Conservation (phyloP, 1,284 basidiomycete genomes). For the Pseudozyma sp. region DNA sequence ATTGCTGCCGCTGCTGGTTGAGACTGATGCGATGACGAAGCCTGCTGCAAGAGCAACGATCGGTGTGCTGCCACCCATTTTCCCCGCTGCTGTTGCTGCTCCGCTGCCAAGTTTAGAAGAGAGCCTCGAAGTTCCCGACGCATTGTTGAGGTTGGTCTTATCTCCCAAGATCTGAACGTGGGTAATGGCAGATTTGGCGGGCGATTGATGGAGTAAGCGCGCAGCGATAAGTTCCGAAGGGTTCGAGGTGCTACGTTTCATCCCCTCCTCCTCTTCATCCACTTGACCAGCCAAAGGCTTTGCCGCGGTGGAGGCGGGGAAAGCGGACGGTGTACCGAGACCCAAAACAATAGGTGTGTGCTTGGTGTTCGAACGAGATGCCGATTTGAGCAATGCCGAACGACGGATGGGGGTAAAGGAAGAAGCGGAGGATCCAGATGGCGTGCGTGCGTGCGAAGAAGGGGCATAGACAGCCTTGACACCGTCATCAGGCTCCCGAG, state of each 20-base stretch:
- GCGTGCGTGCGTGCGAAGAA: background rate
- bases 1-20: no score
- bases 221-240: slow-evolving; percentile 36
- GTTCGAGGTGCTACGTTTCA: slow-evolving; percentile 37
- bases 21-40: no score
- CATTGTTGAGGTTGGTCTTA: slow-evolving; percentile 19
- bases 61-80: no score
- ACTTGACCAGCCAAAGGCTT: background rate
- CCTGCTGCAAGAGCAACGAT: no score
- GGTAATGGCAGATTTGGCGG: slow-evolving; percentile 7
- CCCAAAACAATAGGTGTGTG: slow-evolving; percentile 12
- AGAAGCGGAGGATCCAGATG: background rate
- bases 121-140: slow-evolving; percentile 9
- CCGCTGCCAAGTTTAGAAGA: slow-evolving; percentile 9
- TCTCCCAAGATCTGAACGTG: slow-evolving; percentile 6
- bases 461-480: slow-evolving; percentile 31
- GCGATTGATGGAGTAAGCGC: slow-evolving; percentile 1
- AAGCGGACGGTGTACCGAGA: slow-evolving; percentile 14
- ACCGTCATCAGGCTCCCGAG: background rate
- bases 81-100: background rate
- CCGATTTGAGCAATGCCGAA: slow-evolving; percentile 1
- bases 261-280: slow-evolving; percentile 6
- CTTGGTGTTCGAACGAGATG: slow-evolving; percentile 4
- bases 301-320: background rate
- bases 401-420: slow-evolving; percentile 32